phyloP scores from a whole-genome alignment of 1,139 yeast species.

The Yamadazyma jaroonii region DNA sequence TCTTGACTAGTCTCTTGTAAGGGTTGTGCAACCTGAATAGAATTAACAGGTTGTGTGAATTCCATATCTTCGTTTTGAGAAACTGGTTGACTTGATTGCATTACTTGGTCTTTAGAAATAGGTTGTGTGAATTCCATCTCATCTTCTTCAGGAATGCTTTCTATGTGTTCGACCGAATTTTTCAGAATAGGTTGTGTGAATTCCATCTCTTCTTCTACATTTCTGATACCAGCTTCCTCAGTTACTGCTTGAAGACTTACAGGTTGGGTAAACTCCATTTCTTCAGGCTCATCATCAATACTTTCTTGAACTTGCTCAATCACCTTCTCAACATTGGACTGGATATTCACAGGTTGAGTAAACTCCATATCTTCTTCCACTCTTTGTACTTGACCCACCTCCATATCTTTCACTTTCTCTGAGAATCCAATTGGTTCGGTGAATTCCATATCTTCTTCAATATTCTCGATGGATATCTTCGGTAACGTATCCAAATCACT shows the following conservation, averaged over 20 bases:
- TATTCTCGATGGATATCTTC: conserved; percentile 3
- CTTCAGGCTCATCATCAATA: conserved; percentile 8
- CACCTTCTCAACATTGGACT: not conserved
- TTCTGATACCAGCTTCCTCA: not conserved
- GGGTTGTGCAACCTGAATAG: not conserved
- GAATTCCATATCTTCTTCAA: conserved; percentile 12
- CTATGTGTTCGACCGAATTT: not conserved
- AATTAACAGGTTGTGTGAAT: conserved; percentile 12
- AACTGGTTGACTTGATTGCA: conserved; percentile 6
- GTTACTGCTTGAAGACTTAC: conserved; percentile 1
- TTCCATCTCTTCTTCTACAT: not conserved
- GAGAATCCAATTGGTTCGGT: conserved; percentile 7
- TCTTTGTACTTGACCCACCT: not conserved
- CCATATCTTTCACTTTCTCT: not conserved
- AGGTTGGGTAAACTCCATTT: conserved; percentile 16
- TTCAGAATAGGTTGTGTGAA: conserved; percentile 12
- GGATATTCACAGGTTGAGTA: conserved; percentile 3
- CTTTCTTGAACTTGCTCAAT: not conserved
- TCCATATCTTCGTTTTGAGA: conserved; percentile 13
- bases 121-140: conserved; percentile 18
- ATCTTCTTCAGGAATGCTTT: conserved; percentile 1
- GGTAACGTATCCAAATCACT: conserved; percentile 1
- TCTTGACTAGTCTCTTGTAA: too few species aligned
- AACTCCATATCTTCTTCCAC: conserved; percentile 7
- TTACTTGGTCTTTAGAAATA: conserved; percentile 5